These are phyloP conservation scores for Elymus sibiricus DNA, from an alignment of 176 grass and related monocot species.

Conservation along the genomic window DNA sequence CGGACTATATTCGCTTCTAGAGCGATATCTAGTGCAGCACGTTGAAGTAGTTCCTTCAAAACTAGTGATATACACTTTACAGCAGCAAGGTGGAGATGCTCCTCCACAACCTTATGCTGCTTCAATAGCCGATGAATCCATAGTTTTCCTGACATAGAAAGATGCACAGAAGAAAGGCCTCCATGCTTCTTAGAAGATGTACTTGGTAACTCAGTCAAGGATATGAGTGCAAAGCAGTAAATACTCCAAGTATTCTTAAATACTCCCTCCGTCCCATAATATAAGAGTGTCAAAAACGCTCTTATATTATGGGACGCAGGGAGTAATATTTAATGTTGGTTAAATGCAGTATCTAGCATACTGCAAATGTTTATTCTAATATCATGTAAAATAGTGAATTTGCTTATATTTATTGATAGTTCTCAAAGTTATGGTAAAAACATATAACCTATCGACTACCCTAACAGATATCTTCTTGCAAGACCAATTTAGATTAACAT, in stretches of 20 bases:
- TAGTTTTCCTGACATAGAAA: constrained; percentile 13
- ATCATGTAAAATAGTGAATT: not conserved
- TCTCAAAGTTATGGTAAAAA: not conserved
- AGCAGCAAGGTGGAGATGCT: too few relatives aligned
- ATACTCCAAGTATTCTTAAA: not conserved
- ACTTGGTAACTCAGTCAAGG: not conserved
- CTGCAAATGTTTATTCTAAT: not conserved
- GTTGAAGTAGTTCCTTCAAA: too few relatives aligned
- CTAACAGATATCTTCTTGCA: not conserved
- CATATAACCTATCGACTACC: not conserved
- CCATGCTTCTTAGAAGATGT: not conserved
- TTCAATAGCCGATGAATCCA: not conserved
- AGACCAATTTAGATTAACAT: constrained; percentile 24
- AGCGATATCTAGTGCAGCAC: too few relatives aligned
- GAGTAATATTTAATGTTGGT: not conserved
- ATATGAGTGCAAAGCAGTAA: constrained; percentile 2
- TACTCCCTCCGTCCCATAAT: too few relatives aligned
- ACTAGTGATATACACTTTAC: too few relatives aligned
- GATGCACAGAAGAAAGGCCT: not conserved
- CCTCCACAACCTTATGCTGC: too few relatives aligned
- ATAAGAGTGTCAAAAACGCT: too few relatives aligned
- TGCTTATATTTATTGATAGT: not conserved
- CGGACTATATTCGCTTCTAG: too few relatives aligned
- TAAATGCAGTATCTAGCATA: not conserved
- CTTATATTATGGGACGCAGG: too few relatives aligned